phyloP scores from a whole-genome alignment of 78 protist species.

The Guillardia theta region DNA sequence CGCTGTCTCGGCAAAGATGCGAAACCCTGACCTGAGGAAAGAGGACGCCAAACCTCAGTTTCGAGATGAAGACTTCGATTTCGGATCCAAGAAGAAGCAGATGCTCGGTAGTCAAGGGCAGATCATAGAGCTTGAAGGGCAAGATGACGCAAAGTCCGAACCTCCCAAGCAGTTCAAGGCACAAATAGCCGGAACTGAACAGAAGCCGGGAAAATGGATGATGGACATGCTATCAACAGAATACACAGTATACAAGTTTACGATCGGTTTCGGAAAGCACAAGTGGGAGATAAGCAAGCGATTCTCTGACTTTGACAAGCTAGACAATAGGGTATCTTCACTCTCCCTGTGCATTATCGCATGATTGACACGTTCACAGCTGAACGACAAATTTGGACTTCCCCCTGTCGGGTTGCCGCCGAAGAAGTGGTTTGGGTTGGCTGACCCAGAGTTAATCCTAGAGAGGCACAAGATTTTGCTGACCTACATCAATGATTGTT shows the following conservation, averaged over 20 bases:
- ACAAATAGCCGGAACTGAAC: neutral
- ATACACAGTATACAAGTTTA: neutral
- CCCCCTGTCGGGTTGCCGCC: neutral
- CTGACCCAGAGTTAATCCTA: neutral
- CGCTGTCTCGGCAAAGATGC: too few species aligned
- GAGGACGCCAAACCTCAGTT: neutral
- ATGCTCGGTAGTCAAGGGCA: neutral
- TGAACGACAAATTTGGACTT: neutral
- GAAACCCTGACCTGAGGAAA: neutral
- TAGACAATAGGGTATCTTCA: neutral
- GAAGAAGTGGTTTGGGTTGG: neutral
- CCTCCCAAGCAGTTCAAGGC: neutral
- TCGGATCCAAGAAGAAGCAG: conserved; percentile 6
- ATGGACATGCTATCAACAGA: conserved; percentile 28
- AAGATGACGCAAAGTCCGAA: neutral
- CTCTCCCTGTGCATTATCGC: neutral
- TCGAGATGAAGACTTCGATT: neutral
- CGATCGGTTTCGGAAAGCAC: neutral
- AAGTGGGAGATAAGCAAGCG: neutral
- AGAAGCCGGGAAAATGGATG: neutral
- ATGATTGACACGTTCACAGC: neutral
- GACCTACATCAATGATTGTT: neutral
- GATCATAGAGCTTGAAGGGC: neutral
- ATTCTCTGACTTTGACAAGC: neutral
- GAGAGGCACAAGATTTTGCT: neutral